Evolutionary conservation across 1,139 yeast species (phyloP).

Genomic region (Kluyveromyces marxianus): DNA sequence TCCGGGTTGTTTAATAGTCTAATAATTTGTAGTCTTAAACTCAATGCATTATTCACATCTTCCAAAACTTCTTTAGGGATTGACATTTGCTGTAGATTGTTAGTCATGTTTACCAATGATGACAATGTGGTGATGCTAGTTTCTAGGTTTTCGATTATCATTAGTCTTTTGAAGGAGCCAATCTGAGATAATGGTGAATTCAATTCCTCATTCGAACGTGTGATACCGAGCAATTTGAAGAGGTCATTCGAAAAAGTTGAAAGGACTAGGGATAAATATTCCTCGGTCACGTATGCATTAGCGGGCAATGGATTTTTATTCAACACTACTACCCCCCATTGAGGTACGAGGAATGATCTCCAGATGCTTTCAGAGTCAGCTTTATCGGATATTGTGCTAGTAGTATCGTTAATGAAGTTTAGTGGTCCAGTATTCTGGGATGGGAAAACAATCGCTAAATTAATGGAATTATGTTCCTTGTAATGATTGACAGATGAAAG

Average conservation of each 20-base stretch:
- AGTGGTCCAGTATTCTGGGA: conserved; percentile 18
- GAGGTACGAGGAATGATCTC: conserved; percentile 75
- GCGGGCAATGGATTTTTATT: conserved; percentile 36
- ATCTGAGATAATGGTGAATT: conserved; percentile 51
- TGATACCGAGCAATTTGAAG: conserved; percentile 64
- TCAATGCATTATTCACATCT: conserved; percentile 31
- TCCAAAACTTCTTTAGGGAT: conserved; percentile 47
- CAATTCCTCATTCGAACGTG: conserved; percentile 38
- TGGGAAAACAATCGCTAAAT: conserved; percentile 29
- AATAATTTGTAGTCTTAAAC: conserved; percentile 28
- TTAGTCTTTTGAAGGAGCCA: conserved; percentile 55
- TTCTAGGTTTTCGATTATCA: conserved; percentile 44
- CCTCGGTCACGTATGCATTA: conserved; percentile 33
- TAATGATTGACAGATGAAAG: conserved; percentile 28
- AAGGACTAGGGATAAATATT: conserved; percentile 50
- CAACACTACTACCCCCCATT: conserved; percentile 76
- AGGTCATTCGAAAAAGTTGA: conserved; percentile 71
- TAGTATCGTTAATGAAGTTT: conserved; percentile 15
- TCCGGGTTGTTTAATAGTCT: conserved; percentile 24
- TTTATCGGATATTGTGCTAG: too few relatives aligned
- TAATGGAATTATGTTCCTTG: conserved; percentile 21
- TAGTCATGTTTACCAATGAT: conserved; percentile 62
- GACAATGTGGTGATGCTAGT: conserved; percentile 52
- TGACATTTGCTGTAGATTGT: conserved; percentile 68
- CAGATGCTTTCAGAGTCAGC: conserved; percentile 39